Percentiles rank a stretch among this genome's conserved stretches.
phyloP scores from a whole-genome alignment of 768 basidiomycete species.

The Hortiboletus campestris region DNA sequence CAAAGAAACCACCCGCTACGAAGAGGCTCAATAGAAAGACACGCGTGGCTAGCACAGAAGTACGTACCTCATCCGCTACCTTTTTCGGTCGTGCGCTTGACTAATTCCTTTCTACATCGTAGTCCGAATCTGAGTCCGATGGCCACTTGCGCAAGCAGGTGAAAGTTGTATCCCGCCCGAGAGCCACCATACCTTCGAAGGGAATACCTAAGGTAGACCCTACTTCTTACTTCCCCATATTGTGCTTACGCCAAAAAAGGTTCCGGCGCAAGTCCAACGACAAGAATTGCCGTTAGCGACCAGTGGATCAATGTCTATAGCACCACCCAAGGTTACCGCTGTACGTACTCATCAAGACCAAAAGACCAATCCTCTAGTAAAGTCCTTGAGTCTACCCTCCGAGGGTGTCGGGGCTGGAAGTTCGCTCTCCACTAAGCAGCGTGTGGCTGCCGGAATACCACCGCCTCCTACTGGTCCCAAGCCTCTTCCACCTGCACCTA shows the following conservation, averaged over 20 bases:
- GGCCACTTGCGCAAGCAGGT: neutral
- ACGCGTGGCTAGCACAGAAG: slow-evolving; percentile 10
- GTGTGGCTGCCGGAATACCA: slow-evolving; percentile 42
- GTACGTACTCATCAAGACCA: slow-evolving; percentile 33
- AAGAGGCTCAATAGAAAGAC: slow-evolving; percentile 7
- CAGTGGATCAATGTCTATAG: slow-evolving; percentile 1
- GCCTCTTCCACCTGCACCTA: slow-evolving; percentile 22
- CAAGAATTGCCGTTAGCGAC: slow-evolving; percentile 2
- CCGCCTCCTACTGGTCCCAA: slow-evolving; percentile 36
- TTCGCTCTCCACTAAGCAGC: slow-evolving; percentile 51
- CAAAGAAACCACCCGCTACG: neutral
- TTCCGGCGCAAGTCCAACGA: slow-evolving; percentile 1
- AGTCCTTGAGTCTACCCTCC: slow-evolving; percentile 26
- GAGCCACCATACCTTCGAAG: neutral
- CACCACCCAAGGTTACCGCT: slow-evolving; percentile 14
- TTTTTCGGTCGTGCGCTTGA: neutral
- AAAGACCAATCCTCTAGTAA: slow-evolving; percentile 31
- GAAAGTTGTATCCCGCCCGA: slow-evolving; percentile 1
- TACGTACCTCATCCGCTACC: neutral
- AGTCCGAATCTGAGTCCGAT: slow-evolving; percentile 22
- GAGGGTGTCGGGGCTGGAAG: slow-evolving; percentile 29
- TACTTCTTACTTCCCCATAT: neutral
- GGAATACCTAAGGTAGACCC: slow-evolving; percentile 13
- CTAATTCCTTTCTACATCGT: neutral
- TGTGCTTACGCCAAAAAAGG: slow-evolving; percentile 5